Conservation (phyloP, 176 grass and related monocot genomes). For the Guadua angustifolia region DNA sequence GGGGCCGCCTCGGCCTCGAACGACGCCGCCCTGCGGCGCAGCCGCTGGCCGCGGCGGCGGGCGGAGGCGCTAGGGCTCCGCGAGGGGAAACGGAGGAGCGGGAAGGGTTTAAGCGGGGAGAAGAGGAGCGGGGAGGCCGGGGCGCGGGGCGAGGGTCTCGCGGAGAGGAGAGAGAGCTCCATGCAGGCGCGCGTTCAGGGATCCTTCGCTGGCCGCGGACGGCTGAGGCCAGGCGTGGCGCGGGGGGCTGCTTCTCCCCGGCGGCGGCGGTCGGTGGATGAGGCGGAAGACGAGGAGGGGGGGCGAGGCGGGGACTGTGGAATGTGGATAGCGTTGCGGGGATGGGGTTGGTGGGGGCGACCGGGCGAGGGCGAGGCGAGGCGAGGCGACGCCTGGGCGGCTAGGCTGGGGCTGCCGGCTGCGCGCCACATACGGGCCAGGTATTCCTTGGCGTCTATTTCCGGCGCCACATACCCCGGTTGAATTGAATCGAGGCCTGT, state of each 20-base stretch:
- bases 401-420: no score
- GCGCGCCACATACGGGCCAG: no score
- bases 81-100: constrained; percentile 47
- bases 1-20: neutral
- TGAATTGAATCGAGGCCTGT: no score
- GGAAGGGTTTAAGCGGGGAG: constrained; percentile 51
- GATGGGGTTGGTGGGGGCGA: constrained; percentile 34
- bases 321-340: constrained; percentile 37
- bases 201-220: constrained; percentile 1
- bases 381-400: neutral
- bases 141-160: constrained; percentile 20
- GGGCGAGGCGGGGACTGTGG: neutral
- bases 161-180: constrained; percentile 62
- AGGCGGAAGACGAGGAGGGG: neutral
- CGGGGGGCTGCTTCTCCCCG: neutral
- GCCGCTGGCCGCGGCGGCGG: constrained; percentile 24
- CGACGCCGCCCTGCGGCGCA: constrained; percentile 11
- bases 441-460: neutral
- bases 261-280: constrained; percentile 14
- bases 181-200: constrained; percentile 31
- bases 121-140: constrained; percentile 50
- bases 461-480: no score
- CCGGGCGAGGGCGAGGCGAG: neutral
- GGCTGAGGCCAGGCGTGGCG: neutral
- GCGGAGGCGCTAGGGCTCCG: constrained; percentile 35